Evolutionary conservation across 2,329 filamentous ascomycete species (phyloP), one percentile per base, ranked within the genome.

Genomic region (Scleromitrula shiraiana): DNA sequence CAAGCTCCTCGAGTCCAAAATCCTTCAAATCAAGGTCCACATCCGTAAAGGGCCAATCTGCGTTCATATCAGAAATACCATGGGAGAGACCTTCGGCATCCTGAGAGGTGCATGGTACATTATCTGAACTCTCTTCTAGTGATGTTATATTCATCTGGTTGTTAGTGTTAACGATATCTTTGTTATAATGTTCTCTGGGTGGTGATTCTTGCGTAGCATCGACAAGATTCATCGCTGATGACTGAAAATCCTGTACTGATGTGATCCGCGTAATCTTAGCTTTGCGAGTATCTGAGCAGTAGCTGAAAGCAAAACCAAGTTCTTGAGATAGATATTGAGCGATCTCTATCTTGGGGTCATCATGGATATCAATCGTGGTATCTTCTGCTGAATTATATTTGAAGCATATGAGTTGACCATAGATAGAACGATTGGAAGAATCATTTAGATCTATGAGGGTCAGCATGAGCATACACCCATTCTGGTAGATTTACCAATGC

Each of bases 391-490:
- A 38, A 6, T 47, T 46, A 19, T 30, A 50, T 22, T 51, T 53
- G 41, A 55, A 55, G n/a, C 47, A 30, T 10, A 53, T 23, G 6
- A 55, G 29, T 41, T 53, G 44, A 3, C 44, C 30, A 39, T 52
- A 55, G 7, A 53, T 20, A 17, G 42, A 32, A 24, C 53, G 49
- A 37, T 53, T 55, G 15, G 26, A 26, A 3, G 44, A 43, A 24
- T 48, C 42, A 12, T 55, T 55, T 51, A 55, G 46, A 32, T 55
- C 53, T 55, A 36, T 33, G 12, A 24, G 2, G 19, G 37, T 50
- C 19, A 49, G 42, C 30, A 14, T 50, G n/a, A 41, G 19, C 5
- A 4, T 20, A 12, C 9, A 20, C 5, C 12, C 5, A 4, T 15
- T 35, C 37, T 26, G 14, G 32, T 37, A 17, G n/a, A 49, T 38